A percentile compares a stretch with the other conserved stretches of the same genome.
Evolutionary conservation across 2,329 filamentous ascomycete species (phyloP).

Genomic region (Whalleya microplaca): DNA sequence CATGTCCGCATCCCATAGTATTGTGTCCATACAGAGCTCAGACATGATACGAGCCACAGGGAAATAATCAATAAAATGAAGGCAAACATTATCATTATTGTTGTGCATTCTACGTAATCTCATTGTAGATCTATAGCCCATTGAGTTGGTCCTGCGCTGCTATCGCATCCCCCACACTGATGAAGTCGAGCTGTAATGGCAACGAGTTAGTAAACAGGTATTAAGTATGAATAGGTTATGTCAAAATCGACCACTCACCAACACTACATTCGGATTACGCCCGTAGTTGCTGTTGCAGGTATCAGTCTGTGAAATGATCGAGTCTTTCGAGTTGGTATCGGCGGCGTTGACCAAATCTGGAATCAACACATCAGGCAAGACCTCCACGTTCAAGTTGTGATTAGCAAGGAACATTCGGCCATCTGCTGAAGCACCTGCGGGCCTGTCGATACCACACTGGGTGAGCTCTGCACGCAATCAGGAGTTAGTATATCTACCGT

Average conservation of each 20-base stretch:
- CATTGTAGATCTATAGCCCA: constrained; percentile 27
- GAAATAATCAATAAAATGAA: not conserved
- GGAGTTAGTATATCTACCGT: too few species aligned
- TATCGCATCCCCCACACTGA: constrained; percentile 45
- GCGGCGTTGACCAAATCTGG: constrained; percentile 37
- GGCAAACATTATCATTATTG: too few species aligned
- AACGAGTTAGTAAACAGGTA: constrained; percentile 13
- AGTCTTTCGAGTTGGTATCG: constrained; percentile 52
- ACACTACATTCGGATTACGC: constrained; percentile 42
- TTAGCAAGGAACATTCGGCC: constrained; percentile 51
- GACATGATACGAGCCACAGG: too few species aligned
- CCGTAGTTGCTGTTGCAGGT: constrained; percentile 38
- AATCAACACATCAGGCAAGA: constrained; percentile 42
- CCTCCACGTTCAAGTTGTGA: constrained; percentile 42
- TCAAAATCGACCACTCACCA: constrained; percentile 36
- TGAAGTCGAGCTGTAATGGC: constrained; percentile 46
- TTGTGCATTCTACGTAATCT: not conserved
- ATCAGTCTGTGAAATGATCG: constrained; percentile 45
- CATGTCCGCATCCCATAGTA: not conserved
- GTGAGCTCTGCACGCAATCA: too few species aligned
- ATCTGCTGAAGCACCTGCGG: constrained; percentile 44
- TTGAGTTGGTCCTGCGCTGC: constrained; percentile 44
- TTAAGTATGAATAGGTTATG: not conserved
- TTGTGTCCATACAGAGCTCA: not conserved
- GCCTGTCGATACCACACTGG: constrained; percentile 68